phyloP scores from a whole-genome alignment of 306 rosid species.

The Abrus pulchellus region DNA sequence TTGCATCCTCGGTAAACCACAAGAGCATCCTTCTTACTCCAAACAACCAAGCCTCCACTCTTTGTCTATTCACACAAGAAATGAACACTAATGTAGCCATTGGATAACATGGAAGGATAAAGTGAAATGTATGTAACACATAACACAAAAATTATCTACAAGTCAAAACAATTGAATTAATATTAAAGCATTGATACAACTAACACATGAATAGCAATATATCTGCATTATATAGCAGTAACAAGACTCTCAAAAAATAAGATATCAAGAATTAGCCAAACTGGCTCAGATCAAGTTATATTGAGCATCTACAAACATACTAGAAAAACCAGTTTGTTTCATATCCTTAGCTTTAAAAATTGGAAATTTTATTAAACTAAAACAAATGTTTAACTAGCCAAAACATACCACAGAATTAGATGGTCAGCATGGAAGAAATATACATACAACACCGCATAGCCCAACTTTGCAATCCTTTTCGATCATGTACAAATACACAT shows the following conservation, averaged over 20 bases:
- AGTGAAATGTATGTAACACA: neutral
- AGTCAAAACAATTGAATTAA: constrained; percentile 14
- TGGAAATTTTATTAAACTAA: constrained; percentile 17
- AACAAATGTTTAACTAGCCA: neutral
- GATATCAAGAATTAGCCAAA: constrained; percentile 24
- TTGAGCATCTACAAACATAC: constrained; percentile 5
- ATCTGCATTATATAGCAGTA: constrained; percentile 24
- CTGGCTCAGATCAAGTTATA: constrained; percentile 10
- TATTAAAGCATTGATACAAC: constrained; percentile 16
- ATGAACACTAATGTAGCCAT: constrained; percentile 43
- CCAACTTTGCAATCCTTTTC: constrained; percentile 12
- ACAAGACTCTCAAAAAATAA: constrained; percentile 9
- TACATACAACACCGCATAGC: neutral
- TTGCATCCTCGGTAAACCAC: constrained; percentile 77
- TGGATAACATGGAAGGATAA: constrained; percentile 24
- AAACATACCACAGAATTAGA: neutral
- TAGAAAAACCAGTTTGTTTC: constrained; percentile 9
- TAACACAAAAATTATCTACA: constrained; percentile 37
- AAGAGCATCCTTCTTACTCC: constrained; percentile 73
- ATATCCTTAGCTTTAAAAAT: constrained; percentile 10
- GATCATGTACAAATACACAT: neutral
- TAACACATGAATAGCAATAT: neutral
- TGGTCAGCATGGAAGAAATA: neutral
- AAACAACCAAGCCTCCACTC: constrained; percentile 90
- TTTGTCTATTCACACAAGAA: constrained; percentile 63